Conservation (phyloP, 345 rosid genomes). For the Punica granatum region DNA sequence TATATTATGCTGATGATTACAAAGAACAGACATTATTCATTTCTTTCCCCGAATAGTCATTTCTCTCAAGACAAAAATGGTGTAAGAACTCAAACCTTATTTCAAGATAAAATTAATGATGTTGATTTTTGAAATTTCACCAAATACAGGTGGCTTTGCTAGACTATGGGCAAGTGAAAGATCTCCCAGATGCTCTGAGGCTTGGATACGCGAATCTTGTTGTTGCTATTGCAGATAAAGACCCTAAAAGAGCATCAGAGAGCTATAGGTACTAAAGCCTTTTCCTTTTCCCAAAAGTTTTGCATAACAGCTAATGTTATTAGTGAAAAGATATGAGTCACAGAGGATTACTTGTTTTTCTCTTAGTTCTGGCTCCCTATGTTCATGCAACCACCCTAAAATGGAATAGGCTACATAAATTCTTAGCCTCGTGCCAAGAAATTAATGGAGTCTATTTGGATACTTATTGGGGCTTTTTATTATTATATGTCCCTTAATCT, state of each 20-base stretch:
- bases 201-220: slow-evolving; percentile 85
- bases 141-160: slow-evolving; percentile 71
- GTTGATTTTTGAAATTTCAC: slow-evolving; percentile 15
- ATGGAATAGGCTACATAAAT: no score
- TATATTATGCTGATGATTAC: neutral
- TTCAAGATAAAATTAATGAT: neutral
- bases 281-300: slow-evolving; percentile 9
- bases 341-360: no score
- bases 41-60: no score
- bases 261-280: slow-evolving; percentile 58
- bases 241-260: slow-evolving; percentile 45
- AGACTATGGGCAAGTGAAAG: slow-evolving; percentile 98
- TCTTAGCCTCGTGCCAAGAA: no score
- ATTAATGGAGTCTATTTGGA: no score
- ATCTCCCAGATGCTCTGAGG: slow-evolving; percentile 74
- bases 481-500: no score
- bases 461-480: no score
- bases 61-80: neutral
- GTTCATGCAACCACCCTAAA: no score
- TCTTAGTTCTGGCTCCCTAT: no score
- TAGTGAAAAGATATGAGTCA: no score
- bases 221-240: slow-evolving; percentile 78
- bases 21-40: neutral
- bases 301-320: neutral
- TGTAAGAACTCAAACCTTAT: neutral